phyloP scores from a whole-genome alignment of 768 basidiomycete genomes.

The Calocera viscosa region DNA sequence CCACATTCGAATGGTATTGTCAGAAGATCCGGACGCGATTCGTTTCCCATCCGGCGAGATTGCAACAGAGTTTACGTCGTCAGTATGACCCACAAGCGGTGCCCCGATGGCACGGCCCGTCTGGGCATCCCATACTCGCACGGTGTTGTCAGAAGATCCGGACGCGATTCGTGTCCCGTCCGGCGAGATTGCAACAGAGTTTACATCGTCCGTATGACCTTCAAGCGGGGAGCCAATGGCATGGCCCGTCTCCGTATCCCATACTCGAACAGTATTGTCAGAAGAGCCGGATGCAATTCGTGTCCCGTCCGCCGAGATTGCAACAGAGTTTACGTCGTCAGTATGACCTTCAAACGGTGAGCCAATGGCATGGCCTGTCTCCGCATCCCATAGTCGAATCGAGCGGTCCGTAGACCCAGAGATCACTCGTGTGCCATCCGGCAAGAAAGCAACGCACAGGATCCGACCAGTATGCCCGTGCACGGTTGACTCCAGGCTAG shows the following conservation, averaged over 20 bases:
- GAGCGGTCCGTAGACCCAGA: no score
- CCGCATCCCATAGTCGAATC: no score
- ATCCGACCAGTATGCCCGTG: no score
- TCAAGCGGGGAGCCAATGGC: constrained; percentile 15
- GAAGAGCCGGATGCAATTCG: constrained; percentile 5
- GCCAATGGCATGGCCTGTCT: no score
- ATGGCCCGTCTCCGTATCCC: constrained; percentile 26
- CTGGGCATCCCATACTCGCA: constrained; percentile 11
- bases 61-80: background rate
- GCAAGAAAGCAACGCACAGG: no score
- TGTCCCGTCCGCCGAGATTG: constrained; percentile 8
- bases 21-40: constrained; percentile 7
- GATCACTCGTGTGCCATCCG: no score
- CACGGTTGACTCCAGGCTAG: no score
- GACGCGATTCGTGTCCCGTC: constrained; percentile 15
- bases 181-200: no score
- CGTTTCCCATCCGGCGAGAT: constrained; percentile 9
- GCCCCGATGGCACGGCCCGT: background rate
- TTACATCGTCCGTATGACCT: no score
- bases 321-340: background rate
- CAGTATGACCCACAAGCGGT: background rate
- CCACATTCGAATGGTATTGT: constrained; percentile 6
- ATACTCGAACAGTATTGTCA: constrained; percentile 7
- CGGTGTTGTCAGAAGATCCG: constrained; percentile 5
- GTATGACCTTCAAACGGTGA: no score